Conservation (phyloP, 2,329 filamentous ascomycete genomes). For the Sclerotinia nivalis region DNA sequence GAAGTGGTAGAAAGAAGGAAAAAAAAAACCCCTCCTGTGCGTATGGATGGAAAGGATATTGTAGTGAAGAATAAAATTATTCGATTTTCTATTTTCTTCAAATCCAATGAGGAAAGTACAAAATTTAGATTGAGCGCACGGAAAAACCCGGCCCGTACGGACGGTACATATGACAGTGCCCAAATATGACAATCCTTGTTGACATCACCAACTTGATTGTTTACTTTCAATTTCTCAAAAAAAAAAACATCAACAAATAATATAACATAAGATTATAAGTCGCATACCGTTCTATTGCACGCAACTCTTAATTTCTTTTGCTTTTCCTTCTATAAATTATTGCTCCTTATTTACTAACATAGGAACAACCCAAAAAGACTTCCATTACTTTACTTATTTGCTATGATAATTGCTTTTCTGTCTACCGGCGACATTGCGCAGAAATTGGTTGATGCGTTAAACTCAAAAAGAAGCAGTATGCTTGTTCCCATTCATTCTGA, state of each 20-base stretch:
- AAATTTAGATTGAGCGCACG: slow-evolving; percentile 10
- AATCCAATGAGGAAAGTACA: slow-evolving; percentile 18
- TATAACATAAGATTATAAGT: background rate
- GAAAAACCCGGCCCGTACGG: slow-evolving; percentile 16
- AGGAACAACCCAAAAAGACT: background rate
- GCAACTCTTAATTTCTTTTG: slow-evolving; percentile 1
- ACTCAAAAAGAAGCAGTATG: slow-evolving; percentile 7
- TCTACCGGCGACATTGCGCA: background rate
- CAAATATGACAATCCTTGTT: slow-evolving; percentile 9
- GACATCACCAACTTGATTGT: slow-evolving; percentile 8
- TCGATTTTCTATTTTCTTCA: slow-evolving; percentile 10
- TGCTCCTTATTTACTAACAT: background rate
- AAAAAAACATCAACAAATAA: background rate
- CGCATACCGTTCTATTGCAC: slow-evolving; percentile 10
- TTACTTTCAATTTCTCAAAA: background rate
- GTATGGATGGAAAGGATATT: background rate
- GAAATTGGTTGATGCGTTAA: background rate
- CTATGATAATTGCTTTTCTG: slow-evolving; percentile 12
- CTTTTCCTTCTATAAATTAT: background rate
- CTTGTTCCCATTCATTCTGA: background rate
- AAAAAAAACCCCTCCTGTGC: background rate
- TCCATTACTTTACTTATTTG: slow-evolving; percentile 24
- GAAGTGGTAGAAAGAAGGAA: slow-evolving; percentile 1
- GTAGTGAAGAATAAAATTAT: slow-evolving; percentile 19
- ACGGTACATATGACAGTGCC: no score